phyloP scores from a whole-genome alignment of 768 basidiomycete species.

The Austroboletus eburneus region DNA sequence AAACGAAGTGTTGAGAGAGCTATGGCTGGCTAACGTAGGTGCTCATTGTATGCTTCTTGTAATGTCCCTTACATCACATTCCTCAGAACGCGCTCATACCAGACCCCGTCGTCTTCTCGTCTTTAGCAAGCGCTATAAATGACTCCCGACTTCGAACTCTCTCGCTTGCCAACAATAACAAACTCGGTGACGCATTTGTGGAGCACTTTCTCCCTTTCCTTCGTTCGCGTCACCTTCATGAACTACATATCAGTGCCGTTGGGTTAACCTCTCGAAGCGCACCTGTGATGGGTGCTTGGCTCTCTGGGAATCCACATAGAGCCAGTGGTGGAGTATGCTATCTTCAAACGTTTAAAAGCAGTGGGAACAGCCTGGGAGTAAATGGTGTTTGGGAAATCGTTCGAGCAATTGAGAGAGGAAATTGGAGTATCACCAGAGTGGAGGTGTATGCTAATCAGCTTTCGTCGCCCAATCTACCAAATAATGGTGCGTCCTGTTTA shows the following conservation, averaged over 20 bases:
- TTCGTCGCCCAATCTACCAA: constrained; percentile 5
- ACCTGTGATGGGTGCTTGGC: constrained; percentile 43
- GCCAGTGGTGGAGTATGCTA: constrained; percentile 30
- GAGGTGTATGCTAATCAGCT: constrained; percentile 48
- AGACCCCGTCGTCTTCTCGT: constrained; percentile 32
- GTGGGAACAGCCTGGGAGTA: constrained; percentile 53
- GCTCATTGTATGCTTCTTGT: neutral
- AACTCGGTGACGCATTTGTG: constrained; percentile 47
- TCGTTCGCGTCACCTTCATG: constrained; percentile 42
- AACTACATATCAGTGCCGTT: constrained; percentile 50
- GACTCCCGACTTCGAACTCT: constrained; percentile 47
- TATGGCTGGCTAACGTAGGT: constrained; percentile 57
- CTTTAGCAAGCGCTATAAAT: constrained; percentile 50
- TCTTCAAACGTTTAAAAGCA: constrained; percentile 48
- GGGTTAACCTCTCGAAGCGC: constrained; percentile 44
- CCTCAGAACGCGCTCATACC: constrained; percentile 40
- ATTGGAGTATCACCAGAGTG: constrained; percentile 47
- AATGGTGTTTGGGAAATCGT: constrained; percentile 45
- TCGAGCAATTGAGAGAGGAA: constrained; percentile 42
- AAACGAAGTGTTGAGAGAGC: constrained; percentile 40
- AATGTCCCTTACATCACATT: constrained; percentile 10
- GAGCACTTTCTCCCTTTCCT: constrained; percentile 47
- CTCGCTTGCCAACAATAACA: constrained; percentile 46
- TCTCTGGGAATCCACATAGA: constrained; percentile 36
- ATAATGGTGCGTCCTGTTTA: constrained; percentile 5